Percentiles rank a stretch among this genome's conserved stretches.
Evolutionary conservation across 345 rosid species (phyloP).

Genomic region (Citrus mangshanensis): DNA sequence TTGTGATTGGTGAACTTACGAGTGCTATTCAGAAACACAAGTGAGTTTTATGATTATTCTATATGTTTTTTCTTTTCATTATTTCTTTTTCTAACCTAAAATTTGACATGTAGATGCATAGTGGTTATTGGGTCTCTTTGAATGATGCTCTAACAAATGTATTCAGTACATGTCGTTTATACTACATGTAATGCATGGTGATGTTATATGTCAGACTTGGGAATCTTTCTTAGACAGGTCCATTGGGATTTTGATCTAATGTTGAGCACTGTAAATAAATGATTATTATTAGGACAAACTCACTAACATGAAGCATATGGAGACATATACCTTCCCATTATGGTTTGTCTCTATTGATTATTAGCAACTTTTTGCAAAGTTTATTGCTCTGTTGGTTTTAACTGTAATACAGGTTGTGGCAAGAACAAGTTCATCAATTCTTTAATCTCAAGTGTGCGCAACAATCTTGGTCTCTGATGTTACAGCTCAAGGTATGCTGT

Average conservation of each 20-base stretch:
- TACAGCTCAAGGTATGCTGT: constrained; percentile 51
- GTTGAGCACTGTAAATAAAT: background rate
- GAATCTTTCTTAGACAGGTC: background rate
- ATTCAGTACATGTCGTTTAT: background rate
- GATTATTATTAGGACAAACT: background rate
- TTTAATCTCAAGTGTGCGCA: constrained; percentile 32
- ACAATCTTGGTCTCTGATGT: constrained; percentile 43
- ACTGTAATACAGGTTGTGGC: constrained; percentile 53
- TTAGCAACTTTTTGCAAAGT: background rate
- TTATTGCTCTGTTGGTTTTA: constrained; percentile 6
- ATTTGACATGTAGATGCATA: constrained; percentile 1
- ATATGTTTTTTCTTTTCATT: background rate
- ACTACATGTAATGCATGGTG: background rate
- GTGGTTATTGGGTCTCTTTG: background rate
- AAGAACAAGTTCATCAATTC: constrained; percentile 41
- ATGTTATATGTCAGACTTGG: background rate
- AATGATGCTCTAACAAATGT: background rate
- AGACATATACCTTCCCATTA: background rate
- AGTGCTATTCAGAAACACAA: constrained; percentile 42
- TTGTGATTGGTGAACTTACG: constrained; percentile 35
- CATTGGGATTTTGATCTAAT: background rate
- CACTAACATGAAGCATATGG: background rate
- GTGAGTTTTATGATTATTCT: constrained; percentile 32
- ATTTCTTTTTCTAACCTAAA: background rate
- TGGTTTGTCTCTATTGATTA: constrained; percentile 4